Base-by-base conservation (phyloP, 1,284 basidiomycete species). In the Tilletia caries region DNA sequence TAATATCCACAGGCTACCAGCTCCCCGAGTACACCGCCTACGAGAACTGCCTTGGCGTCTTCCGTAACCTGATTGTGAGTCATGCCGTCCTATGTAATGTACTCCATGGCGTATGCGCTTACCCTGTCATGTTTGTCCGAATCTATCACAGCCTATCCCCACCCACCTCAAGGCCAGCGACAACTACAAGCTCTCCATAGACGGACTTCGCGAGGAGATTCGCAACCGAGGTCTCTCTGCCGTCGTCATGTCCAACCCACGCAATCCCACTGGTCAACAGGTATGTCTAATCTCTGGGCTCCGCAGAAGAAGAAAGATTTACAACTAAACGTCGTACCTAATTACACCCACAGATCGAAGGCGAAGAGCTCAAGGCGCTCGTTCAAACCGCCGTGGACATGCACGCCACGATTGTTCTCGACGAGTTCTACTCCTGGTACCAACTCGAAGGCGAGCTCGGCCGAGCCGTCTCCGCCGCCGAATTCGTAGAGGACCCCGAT, bases 221-320 rank as follows among this genome's bases (percentile, higher is more conserved):
- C 69, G 71, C 15, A 75, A 76, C 4, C 76, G 76, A 84, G 93
- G 91, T 41, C 86, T 96, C 27, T 89, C 91, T 18, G 92, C 95
- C 52, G 88, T 96, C 70, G 87, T 97, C 67, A 90, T 92, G 0
- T 93, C 91, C 23, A 97, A 96, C 84, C 92, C 92, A 15, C 89
- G 93, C 70, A 95, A 95, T 80, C 92, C 94, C 1, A 96, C 94
- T 0, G 93, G 94, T 12, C 92, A 94, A 76, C 86, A 62, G 58
- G 58, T 62, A 15, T 3, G 58, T 62, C 5, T 33, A 3, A 6
- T 10, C 37, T 41, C 37, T 10, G 37, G 10, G 10, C 37, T n/a
- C n/a, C n/a, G n/a, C n/a, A n/a, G 20, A 23, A 18, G 18, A 50
- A 18, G 46, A 50, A 20, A 8, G 20, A 8, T 44, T 44, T 44